Evolutionary conservation across 2,329 filamentous ascomycete species (phyloP).

Genomic region (Pleurostoma richardsiae): DNA sequence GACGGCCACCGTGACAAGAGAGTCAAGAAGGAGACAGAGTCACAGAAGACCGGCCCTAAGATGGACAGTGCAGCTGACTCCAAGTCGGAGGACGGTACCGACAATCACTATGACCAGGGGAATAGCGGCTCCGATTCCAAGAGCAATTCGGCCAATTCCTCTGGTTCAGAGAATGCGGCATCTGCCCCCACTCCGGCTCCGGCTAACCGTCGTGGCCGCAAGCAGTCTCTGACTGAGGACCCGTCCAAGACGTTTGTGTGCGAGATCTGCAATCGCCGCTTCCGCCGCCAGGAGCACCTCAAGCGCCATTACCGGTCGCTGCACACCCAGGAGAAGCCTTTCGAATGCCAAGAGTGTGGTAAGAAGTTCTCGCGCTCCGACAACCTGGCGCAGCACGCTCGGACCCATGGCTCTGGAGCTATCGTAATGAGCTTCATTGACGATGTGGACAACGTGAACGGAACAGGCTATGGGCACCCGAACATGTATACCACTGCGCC

Average conservation of each 20-base stretch:
- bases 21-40: conserved; percentile 45
- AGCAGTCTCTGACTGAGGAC: conserved; percentile 96
- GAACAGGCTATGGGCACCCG: conserved; percentile 21
- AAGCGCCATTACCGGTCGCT: conserved; percentile 98
- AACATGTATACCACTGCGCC: conserved; percentile 34
- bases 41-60: conserved; percentile 25
- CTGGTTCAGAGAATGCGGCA: conserved; percentile 35
- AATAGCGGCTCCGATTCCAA: conserved; percentile 28
- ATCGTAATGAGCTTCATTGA: conserved; percentile 89
- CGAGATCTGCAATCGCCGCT: conserved; percentile 91
- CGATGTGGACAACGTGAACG: conserved; percentile 48
- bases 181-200: conserved; percentile 45
- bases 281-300: conserved; percentile 95
- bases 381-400: conserved; percentile 92
- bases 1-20: conserved; percentile 54
- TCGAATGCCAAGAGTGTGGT: conserved; percentile 94
- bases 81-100: conserved; percentile 18
- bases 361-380: conserved; percentile 99
- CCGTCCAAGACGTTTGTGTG: conserved; percentile 98
- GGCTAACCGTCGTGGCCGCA: conserved; percentile 87
- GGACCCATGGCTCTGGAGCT: conserved; percentile 85
- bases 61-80: conserved; percentile 38
- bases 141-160: conserved; percentile 31
- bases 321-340: conserved; percentile 97
- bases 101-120: conserved; percentile 15